Percentiles rank a stretch among this genome's conserved stretches.
Evolutionary conservation across 176 grass and related monocot genomes (phyloP).

Genomic region (Tillandsia fasciculata): DNA sequence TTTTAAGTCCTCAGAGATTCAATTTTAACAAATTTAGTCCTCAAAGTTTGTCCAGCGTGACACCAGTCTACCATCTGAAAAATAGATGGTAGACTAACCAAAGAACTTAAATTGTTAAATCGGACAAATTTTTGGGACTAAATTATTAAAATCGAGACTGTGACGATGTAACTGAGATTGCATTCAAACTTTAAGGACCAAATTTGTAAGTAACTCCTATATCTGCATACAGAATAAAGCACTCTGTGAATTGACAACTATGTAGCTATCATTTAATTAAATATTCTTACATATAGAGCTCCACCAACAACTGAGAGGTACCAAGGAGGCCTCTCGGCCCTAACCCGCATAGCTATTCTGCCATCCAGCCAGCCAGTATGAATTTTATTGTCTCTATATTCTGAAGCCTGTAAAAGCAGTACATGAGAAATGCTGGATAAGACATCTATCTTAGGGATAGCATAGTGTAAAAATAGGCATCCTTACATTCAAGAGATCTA

Average conservation of each 20-base stretch:
- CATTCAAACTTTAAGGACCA: no score
- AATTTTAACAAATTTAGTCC: no score
- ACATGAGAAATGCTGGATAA: constrained; percentile 19
- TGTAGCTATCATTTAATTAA: background rate
- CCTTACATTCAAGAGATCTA: constrained; percentile 99
- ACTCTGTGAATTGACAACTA: no score
- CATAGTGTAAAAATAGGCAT: constrained; percentile 9
- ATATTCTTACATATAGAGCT: constrained; percentile 69
- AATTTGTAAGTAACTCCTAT: no score
- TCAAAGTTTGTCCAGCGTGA: no score
- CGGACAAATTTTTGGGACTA: no score
- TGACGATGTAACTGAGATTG: no score
- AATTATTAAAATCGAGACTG: background rate
- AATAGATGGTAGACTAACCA: no score
- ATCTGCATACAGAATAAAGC: background rate
- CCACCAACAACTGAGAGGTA: constrained; percentile 97
- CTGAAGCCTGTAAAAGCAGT: constrained; percentile 35
- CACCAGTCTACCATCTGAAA: background rate
- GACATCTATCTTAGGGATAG: constrained; percentile 5
- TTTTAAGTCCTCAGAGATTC: no score
- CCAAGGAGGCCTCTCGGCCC: constrained; percentile 98
- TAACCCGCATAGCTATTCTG: constrained; percentile 99
- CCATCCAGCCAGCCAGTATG: constrained; percentile 97
- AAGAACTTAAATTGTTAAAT: no score
- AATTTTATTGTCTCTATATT: constrained; percentile 95